Base-by-base conservation (phyloP, 1,139 yeast genomes). In the Zygosaccharomyces sapae region DNA sequence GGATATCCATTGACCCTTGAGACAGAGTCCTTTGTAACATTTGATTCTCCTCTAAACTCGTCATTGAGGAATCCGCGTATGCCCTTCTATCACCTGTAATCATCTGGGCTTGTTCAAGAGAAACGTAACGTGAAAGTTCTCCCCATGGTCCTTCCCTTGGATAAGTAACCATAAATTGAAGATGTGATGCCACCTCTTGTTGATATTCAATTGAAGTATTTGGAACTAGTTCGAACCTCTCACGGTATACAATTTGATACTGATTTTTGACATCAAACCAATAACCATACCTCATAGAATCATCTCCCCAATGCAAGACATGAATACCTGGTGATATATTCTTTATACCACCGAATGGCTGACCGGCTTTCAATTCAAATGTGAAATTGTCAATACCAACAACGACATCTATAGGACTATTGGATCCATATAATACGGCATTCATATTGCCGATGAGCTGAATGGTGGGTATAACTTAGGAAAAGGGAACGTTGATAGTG, bases 31-130 rank as follows among this genome's bases (percentile, higher is more conserved):
- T 56, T 16, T 59, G 45, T 9, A 74, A 50, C 24, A 63, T 38
- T 36, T 64, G 64, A 44, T 67, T 65, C 47, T 75, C 79, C 38
- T 72, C 74, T 8, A 54, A 52, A 0, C 76, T 69, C 0, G 74
- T 70, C 50, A 70, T 60, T 5, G 72, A 65, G 6, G 75, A 66
- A 38, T 70, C 71, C 36, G 55, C 52, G 46, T 57, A 61, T 37
- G 38, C 41, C 6, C 33, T 34, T 1, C 18, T 13, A 22, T 13
- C 25, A 22, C 25, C 38, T 38, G 38, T 39, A 18, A 53, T 48
- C 19, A 40, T 38, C 10, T 33, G 24, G 7, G 60, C 38, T 24
- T 57, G 55, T 2, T 48, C 50, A 59, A 57, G 54, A 3, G 46
- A 37, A 5, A 61, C 46, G 42, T 46, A 47, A 5, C 46, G 35